A percentile compares a stretch with the other conserved stretches of the same genome.
phyloP scores from a whole-genome alignment of 345 rosid species.

The Lepidium aucheri region DNA sequence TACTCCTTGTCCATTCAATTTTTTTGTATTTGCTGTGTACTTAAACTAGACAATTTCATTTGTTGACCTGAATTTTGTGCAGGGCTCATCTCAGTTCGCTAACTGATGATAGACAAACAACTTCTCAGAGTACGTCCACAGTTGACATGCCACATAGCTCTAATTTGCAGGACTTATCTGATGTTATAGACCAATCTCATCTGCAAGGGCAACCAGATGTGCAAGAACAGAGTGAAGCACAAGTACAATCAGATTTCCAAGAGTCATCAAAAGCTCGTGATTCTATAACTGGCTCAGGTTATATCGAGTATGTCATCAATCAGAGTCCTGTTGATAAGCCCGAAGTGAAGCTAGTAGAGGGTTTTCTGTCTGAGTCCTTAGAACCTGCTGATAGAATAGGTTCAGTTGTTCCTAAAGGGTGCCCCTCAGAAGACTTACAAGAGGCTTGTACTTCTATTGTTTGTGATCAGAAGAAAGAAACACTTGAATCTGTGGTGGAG shows the following conservation, averaged over 20 bases:
- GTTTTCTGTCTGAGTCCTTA: constrained; percentile 33
- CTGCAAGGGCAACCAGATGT: constrained; percentile 13
- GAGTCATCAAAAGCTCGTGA: constrained; percentile 47
- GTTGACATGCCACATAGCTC: constrained; percentile 29
- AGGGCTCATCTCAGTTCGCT: constrained; percentile 18
- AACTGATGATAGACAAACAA: constrained; percentile 18
- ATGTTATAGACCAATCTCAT: constrained; percentile 17
- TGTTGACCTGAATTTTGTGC: constrained; percentile 4
- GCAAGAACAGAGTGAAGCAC: constrained; percentile 14
- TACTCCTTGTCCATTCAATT: neutral
- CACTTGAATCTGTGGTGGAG: constrained; percentile 30
- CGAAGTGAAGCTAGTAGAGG: constrained; percentile 42
- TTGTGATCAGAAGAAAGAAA: constrained; percentile 71
- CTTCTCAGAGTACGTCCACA: constrained; percentile 27
- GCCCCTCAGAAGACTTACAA: constrained; percentile 37
- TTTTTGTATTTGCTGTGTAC: neutral
- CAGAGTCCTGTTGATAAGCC: constrained; percentile 37
- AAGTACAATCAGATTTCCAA: constrained; percentile 17
- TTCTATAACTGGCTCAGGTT: constrained; percentile 56
- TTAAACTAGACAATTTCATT: neutral
- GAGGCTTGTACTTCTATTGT: constrained; percentile 36
- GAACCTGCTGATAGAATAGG: constrained; percentile 30
- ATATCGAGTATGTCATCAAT: constrained; percentile 50
- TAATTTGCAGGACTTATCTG: constrained; percentile 22
- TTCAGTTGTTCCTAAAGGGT: constrained; percentile 31